Evolutionary conservation across 2,329 filamentous ascomycete species (phyloP), one percentile per base, ranked within the genome.

Genomic region (Nectriaceae sp.): DNA sequence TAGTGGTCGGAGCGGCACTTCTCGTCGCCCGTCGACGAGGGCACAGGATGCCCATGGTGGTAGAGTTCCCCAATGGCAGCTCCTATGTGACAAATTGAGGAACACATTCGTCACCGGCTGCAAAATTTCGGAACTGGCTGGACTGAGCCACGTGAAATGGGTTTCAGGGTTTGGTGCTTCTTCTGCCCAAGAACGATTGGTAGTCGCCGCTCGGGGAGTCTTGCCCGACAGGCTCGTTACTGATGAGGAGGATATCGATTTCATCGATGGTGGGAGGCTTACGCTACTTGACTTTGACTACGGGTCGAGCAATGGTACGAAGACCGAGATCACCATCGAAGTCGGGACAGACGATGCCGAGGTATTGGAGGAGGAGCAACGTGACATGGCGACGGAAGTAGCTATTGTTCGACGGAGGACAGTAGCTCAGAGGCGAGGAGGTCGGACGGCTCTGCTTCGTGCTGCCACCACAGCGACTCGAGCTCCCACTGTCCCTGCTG

Each of bases 361-460:
- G 63, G 71, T 83, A 0, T 71, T 94, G 16, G 82, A 86, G 57
- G 89, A 93, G 63, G 87, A 89, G 60, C 79, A 81, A 54, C 82
- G 87, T 19, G 88, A 90, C 58, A 75, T 93, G 48, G 89, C 87
- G 47, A 83, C 85, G 1, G 89, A 92, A 65, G 88, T 94, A 18
- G 89, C 89, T 54, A 83, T 93, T 58, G 87, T 90, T 42, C 80
- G 89, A 56, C 79, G 88, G 54, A 78, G 89, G 55, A 92, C 89
- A 3, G 85, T 88, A 15, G 79, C 86, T 29, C 83, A 85, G 60
- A 79, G 78, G 43, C 75, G 79, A 55, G 77, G 76, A 18, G 68
- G 72, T 48, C 68, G 77, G 49, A 66, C 69, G 41, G 72, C 72
- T 46, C 63, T 83, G 26, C 73, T 80, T 52, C 75, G 77, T 40